These are phyloP conservation scores for Heteromeles arbutifolia DNA, from an alignment of 306 rosid genomes.

Conservation along the genomic window DNA sequence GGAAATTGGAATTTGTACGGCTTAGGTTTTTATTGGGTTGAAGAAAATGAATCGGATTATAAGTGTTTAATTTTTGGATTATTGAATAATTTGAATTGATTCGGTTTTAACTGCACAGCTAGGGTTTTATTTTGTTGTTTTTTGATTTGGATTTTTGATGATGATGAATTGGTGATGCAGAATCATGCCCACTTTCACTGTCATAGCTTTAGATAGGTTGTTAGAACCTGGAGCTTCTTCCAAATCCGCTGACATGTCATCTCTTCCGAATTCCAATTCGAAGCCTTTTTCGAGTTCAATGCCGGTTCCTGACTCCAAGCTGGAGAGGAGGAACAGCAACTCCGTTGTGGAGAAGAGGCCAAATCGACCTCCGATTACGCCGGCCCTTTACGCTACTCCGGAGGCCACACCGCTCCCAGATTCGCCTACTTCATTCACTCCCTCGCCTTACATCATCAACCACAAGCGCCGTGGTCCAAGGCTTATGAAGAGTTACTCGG, in stretches of 20 bases:
- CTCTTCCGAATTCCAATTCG: constrained; percentile 40
- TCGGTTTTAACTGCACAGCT: neutral
- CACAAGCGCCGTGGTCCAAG: constrained; percentile 96
- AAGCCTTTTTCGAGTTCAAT: constrained; percentile 36
- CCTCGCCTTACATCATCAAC: constrained; percentile 86
- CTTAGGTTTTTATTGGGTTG: neutral
- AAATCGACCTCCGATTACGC: constrained; percentile 61
- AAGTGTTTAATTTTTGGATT: neutral
- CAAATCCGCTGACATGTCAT: constrained; percentile 54
- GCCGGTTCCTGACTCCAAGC: constrained; percentile 38
- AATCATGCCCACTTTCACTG: constrained; percentile 76
- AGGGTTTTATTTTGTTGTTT: neutral
- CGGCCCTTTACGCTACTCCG: constrained; percentile 86
- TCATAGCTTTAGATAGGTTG: constrained; percentile 79
- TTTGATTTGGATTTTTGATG: constrained; percentile 12
- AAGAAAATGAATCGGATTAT: neutral
- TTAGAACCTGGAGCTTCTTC: constrained; percentile 74
- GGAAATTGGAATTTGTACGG: neutral
- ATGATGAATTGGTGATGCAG: constrained; percentile 26
- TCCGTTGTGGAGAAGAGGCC: constrained; percentile 35
- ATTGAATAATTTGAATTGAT: neutral
- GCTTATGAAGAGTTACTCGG: constrained; percentile 70
- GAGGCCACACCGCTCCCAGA: constrained; percentile 77
- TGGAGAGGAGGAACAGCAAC: constrained; percentile 49
- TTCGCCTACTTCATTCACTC: constrained; percentile 75